These are phyloP conservation scores for Komagataella mondaviorum DNA, from an alignment of 805 yeast genomes.

Conservation along the genomic window DNA sequence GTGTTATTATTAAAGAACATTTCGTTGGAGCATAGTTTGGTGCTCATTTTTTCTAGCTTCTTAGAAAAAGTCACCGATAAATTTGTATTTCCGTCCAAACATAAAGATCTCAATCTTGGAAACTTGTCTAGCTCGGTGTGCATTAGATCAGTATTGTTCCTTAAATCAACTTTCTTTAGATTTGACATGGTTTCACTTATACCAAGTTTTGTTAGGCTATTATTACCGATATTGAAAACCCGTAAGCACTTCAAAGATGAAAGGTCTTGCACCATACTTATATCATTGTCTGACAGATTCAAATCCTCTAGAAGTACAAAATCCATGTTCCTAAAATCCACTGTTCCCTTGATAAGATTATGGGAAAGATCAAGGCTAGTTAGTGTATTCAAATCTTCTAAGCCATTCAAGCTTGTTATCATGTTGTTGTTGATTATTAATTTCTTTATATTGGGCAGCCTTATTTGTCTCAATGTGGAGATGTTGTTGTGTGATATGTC, in stretches of 20 bases:
- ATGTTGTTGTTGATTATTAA: slow-evolving; percentile 24
- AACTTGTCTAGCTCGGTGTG: slow-evolving; percentile 18
- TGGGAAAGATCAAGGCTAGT: slow-evolving; percentile 24
- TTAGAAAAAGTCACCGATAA: slow-evolving; percentile 18
- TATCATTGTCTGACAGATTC: slow-evolving; percentile 26
- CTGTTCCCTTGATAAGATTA: slow-evolving; percentile 23
- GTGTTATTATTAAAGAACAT: slow-evolving; percentile 3
- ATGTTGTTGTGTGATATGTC: slow-evolving; percentile 25
- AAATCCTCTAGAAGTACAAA: slow-evolving; percentile 29
- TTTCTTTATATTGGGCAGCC: slow-evolving; percentile 27
- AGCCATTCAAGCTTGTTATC: slow-evolving; percentile 21
- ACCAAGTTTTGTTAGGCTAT: slow-evolving; percentile 17
- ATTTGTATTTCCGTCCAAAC: slow-evolving; percentile 26
- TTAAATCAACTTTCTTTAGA: slow-evolving; percentile 24
- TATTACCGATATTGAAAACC: slow-evolving; percentile 27
- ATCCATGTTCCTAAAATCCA: slow-evolving; percentile 21
- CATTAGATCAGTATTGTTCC: slow-evolving; percentile 20
- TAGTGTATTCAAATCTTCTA: slow-evolving; percentile 25
- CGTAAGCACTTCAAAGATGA: slow-evolving; percentile 22
- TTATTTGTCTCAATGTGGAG: slow-evolving; percentile 21
- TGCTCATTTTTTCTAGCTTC: slow-evolving; percentile 27
- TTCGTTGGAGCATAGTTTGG: slow-evolving; percentile 19
- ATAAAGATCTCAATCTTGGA: slow-evolving; percentile 26
- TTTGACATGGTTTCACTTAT: slow-evolving; percentile 10
- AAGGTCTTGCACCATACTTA: slow-evolving; percentile 20